These are phyloP conservation scores for Vararia minispora DNA, from an alignment of 768 basidiomycete species.

Conservation along the genomic window DNA sequence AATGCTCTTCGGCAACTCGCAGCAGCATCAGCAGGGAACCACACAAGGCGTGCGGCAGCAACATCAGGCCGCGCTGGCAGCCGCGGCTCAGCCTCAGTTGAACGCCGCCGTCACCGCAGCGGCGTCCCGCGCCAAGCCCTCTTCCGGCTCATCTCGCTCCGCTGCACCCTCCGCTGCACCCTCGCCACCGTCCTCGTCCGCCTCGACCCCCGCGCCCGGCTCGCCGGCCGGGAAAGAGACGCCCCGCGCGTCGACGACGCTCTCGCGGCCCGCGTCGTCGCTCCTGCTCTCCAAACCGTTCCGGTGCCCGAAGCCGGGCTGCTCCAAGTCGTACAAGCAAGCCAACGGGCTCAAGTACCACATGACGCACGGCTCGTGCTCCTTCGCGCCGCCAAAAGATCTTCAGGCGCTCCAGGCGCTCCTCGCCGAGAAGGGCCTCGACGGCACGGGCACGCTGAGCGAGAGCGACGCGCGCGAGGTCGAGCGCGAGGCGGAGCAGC, in stretches of 20 bases:
- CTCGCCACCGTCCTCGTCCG: conserved; percentile 16
- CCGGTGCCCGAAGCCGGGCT: conserved; percentile 89
- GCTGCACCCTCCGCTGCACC: conserved; percentile 14
- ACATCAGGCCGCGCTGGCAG: not conserved
- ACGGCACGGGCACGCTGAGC: conserved; percentile 25
- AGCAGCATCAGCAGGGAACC: not conserved
- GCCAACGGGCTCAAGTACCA: conserved; percentile 94
- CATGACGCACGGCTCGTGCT: conserved; percentile 87
- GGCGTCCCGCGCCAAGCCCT: conserved; percentile 21
- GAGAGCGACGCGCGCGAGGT: conserved; percentile 61
- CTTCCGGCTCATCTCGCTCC: conserved; percentile 12
- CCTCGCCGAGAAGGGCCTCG: conserved; percentile 36
- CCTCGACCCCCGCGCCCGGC: conserved; percentile 11
- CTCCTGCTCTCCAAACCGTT: conserved; percentile 78
- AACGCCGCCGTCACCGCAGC: conserved; percentile 16
- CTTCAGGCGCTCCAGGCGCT: conserved; percentile 66
- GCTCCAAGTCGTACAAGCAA: conserved; percentile 95
- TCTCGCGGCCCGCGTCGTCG: conserved; percentile 41
- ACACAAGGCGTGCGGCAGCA: too few species aligned
- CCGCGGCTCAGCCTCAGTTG: conserved; percentile 22
- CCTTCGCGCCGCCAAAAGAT: conserved; percentile 85
- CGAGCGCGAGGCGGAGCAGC: conserved; percentile 75
- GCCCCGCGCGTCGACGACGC: conserved; percentile 32
- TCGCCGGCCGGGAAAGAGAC: conserved; percentile 16
- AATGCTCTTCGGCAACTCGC: too few species aligned